Evolutionary conservation across 371 early-diverging fungal species (phyloP).

Genomic region (Mucor circinelloides): DNA sequence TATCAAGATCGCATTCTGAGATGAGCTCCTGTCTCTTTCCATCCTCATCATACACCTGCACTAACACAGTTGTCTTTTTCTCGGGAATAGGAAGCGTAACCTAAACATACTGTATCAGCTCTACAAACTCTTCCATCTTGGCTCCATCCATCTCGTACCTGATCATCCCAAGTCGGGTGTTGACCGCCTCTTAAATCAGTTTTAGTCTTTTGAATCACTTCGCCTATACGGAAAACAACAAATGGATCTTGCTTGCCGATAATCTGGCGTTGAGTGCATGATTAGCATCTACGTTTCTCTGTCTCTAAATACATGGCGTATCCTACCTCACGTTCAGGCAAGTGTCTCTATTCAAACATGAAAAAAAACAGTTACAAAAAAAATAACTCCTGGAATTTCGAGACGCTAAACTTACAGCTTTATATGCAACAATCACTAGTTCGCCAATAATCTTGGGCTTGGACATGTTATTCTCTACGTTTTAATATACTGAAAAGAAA

Average conservation of each 20-base stretch:
- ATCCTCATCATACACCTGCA: conserved; percentile 54
- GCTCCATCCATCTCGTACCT: conserved; percentile 48
- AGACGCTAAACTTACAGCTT: conserved; percentile 40
- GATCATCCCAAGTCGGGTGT: conserved; percentile 56
- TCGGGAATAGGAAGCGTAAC: conserved; percentile 48
- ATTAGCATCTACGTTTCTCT: neutral
- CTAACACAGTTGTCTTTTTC: conserved; percentile 40
- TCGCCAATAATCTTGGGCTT: conserved; percentile 42
- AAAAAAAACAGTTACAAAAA: neutral
- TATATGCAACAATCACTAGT: conserved; percentile 50
- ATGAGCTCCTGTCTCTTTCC: conserved; percentile 61
- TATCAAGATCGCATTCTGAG: conserved; percentile 66
- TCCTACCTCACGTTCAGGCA: conserved; percentile 53
- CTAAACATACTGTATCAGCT: conserved; percentile 14
- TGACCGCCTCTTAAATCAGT: conserved; percentile 54
- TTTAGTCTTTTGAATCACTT: conserved; percentile 39
- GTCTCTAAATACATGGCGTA: neutral
- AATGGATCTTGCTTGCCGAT: conserved; percentile 57
- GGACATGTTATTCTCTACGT: conserved; percentile 10
- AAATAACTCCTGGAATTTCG: neutral
- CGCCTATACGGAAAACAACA: conserved; percentile 46
- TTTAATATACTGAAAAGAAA: neutral
- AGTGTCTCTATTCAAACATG: conserved; percentile 32
- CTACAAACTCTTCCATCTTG: no score
- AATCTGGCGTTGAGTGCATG: conserved; percentile 18